Evolutionary conservation across 1,284 basidiomycete genomes (phyloP).

Genomic region (Phylloboletellus chloephorus): DNA sequence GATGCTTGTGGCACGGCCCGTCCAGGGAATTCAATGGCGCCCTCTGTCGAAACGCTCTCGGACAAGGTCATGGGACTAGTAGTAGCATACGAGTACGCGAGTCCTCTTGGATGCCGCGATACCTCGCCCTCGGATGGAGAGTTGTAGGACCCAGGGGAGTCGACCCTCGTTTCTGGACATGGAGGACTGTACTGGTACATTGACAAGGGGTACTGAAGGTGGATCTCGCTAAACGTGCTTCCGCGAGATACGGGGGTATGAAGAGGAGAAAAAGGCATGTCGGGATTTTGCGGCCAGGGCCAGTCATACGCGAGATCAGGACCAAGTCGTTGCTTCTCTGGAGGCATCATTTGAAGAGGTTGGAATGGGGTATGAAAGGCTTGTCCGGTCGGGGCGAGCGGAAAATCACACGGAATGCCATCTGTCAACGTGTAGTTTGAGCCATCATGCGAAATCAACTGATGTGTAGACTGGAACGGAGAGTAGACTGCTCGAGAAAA

Average conservation of each 20-base stretch:
- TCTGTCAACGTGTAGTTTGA: slow-evolving; percentile 1
- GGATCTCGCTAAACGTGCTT: slow-evolving; percentile 11
- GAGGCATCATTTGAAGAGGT: slow-evolving; percentile 12
- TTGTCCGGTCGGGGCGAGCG: slow-evolving; percentile 11
- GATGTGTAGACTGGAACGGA: slow-evolving; percentile 17
- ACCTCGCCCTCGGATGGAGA: slow-evolving; percentile 15
- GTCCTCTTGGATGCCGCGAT: slow-evolving; percentile 9
- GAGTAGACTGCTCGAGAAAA: slow-evolving; percentile 10
- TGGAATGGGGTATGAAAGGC: slow-evolving; percentile 11
- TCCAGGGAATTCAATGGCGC: slow-evolving; percentile 1
- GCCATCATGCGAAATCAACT: slow-evolving; percentile 14
- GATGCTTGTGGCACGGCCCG: slow-evolving; percentile 8
- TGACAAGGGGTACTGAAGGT: slow-evolving; percentile 7
- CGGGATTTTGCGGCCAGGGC: slow-evolving; percentile 21
- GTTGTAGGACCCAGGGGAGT: slow-evolving; percentile 4
- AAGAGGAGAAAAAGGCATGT: slow-evolving; percentile 8
- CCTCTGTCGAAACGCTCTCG: slow-evolving; percentile 4
- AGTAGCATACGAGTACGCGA: slow-evolving; percentile 5
- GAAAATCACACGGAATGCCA: slow-evolving; percentile 6
- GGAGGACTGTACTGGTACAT: slow-evolving; percentile 7
- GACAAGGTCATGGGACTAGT: slow-evolving; percentile 2
- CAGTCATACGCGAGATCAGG: slow-evolving; percentile 11
- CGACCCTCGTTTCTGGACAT: slow-evolving; percentile 10
- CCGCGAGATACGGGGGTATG: slow-evolving; percentile 5
- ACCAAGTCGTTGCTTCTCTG: slow-evolving; percentile 16